Base-by-base conservation (phyloP, 768 basidiomycete species). In the Agrocybe pediades region DNA sequence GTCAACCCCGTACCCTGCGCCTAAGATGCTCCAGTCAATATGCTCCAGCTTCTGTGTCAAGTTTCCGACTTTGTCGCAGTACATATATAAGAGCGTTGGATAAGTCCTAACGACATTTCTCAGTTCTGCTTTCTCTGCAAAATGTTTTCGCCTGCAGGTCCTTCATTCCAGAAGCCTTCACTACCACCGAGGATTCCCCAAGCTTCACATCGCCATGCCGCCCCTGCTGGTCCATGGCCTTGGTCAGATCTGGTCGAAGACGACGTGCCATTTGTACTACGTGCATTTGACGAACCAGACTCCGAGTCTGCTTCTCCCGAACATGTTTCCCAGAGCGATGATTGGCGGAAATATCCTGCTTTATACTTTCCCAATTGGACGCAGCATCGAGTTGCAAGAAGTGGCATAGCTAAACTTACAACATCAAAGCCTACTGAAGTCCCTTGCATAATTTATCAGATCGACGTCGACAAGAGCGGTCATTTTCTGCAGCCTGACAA, bases 321-420 rank as follows among this genome's bases (percentile, higher is more conserved):
- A 58, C 60, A 27, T 70, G 71, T 53, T 9, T 72, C 65, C 53
- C 50, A 58, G 27, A 61, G 51, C 9, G 49, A 57, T 13, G 69
- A 72, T 52, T 75, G 77, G 75, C 63, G 47, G 46, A 65, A 60
- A 11, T 76, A 77, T 44, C 77, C 75, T 2, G 68, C 70, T 21
- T 65, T 70, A 0, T 61, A 63, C 26, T 85, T 79, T 53, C 79
- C 78, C 26, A 85, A 83, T 55, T 83, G 83, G 83, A 81, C 77
- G 0, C 50, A 57, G 3, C 58, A 59, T 15, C 80, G 81, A 51
- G 64, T 74, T n/a, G 53, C 60, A 40, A 68, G 69, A 42, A 74
- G 74, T 46, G 65, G 67, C 36, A 77, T 78, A 41, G 54, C 60
- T 6, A 62, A 61, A 6, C 69, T 68, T 6, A 71, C 74, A 19